phyloP scores from a whole-genome alignment of 768 basidiomycete genomes.

The Lentinula boryana region DNA sequence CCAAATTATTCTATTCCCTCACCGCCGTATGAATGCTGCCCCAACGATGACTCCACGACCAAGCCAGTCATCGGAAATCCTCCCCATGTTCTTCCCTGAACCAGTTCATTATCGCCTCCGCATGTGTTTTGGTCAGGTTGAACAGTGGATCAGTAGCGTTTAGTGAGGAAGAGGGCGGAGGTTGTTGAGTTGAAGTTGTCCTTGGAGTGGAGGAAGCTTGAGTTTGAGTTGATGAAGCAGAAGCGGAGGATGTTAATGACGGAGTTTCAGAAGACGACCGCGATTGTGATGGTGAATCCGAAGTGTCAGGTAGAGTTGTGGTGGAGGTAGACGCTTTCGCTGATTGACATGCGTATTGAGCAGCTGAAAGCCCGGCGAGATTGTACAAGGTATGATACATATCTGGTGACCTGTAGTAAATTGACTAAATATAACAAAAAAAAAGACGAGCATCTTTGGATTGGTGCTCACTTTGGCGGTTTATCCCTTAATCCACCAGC shows the following conservation, averaged over 20 bases:
- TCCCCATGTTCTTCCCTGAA: slow-evolving; percentile 27
- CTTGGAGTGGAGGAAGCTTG: not conserved
- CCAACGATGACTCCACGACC: too few relatives aligned
- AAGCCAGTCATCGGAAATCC: not conserved
- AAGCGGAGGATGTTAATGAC: not conserved
- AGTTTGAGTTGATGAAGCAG: not conserved
- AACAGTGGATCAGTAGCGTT: slow-evolving; percentile 81
- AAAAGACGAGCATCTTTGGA: not conserved
- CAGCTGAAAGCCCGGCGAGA: slow-evolving; percentile 80
- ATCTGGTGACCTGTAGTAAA: slow-evolving; percentile 61
- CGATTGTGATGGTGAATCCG: not conserved
- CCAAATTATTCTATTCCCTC: too few relatives aligned
- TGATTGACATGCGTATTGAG: slow-evolving; percentile 53
- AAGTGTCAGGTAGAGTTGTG: not conserved
- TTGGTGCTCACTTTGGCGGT: slow-evolving; percentile 72
- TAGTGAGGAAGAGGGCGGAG: slow-evolving; percentile 24
- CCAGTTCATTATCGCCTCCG: slow-evolving; percentile 60
- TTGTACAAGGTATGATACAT: slow-evolving; percentile 95
- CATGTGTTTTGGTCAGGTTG: slow-evolving; percentile 66
- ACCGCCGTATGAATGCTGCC: too few relatives aligned
- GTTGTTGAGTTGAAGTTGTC: not conserved
- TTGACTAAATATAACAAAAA: not conserved
- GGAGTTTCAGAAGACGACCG: not conserved
- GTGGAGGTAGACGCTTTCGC: not conserved
- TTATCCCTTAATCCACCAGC: slow-evolving; percentile 91